phyloP scores from a whole-genome alignment of 371 early-diverging fungal genomes.

The Actinomucor elegans region DNA sequence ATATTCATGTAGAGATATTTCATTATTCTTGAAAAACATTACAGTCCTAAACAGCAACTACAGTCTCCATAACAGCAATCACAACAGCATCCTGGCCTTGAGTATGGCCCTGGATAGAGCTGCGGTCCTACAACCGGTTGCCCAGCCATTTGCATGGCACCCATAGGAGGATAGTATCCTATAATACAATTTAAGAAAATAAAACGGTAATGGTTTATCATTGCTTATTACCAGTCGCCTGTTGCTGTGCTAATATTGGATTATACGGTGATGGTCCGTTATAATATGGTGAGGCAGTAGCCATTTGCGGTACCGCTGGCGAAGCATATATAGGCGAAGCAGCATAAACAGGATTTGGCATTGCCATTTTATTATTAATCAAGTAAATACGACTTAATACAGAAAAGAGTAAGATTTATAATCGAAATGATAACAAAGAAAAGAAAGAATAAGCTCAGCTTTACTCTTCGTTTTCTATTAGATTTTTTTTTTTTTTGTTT shows the following conservation, averaged over 20 bases:
- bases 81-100: slow-evolving; percentile 1
- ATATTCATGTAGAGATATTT: not conserved
- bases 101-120: not conserved
- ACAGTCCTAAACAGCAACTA: slow-evolving; percentile 17
- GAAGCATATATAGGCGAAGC: slow-evolving; percentile 12
- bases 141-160: slow-evolving; percentile 13
- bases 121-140: slow-evolving; percentile 14
- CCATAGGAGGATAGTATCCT: slow-evolving; percentile 23
- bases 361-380: slow-evolving; percentile 5
- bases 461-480: too few relatives aligned
- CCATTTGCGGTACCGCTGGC: slow-evolving; percentile 14
- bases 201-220: not conserved
- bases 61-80: slow-evolving; percentile 17
- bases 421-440: not conserved
- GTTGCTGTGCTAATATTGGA: slow-evolving; percentile 11
- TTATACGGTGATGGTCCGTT: slow-evolving; percentile 13
- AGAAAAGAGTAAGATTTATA: not conserved
- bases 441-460: not conserved
- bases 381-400: not conserved
- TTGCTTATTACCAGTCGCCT: slow-evolving; percentile 4
- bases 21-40: not conserved
- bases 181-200: not conserved
- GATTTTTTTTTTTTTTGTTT: slow-evolving; percentile 9
- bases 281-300: slow-evolving; percentile 8
- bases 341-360: slow-evolving; percentile 7